Evolutionary conservation across 2,329 filamentous ascomycete genomes (phyloP).

Genomic region (Cylindrodendrum hubeiense): DNA sequence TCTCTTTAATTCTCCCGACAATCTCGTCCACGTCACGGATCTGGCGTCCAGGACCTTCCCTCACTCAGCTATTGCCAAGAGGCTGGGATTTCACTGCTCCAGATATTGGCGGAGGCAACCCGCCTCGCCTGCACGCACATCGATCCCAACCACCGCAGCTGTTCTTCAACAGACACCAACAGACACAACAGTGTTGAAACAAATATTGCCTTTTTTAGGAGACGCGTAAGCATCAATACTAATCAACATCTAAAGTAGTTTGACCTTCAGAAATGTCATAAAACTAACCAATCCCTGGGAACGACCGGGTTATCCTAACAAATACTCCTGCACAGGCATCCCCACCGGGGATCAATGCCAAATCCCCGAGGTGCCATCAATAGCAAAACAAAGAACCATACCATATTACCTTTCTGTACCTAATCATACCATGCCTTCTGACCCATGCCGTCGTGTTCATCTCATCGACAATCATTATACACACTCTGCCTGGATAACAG

Average conservation of each 20-base stretch:
- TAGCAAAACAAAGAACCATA: conserved; percentile 32
- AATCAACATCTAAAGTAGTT: conserved; percentile 32
- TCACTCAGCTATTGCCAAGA: neutral
- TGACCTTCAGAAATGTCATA: conserved; percentile 17
- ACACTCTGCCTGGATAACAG: conserved; percentile 25
- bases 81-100: neutral
- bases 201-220: conserved; percentile 7
- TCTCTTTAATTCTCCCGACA: neutral
- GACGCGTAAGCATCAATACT: conserved; percentile 29
- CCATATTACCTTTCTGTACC: conserved; percentile 39
- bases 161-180: neutral
- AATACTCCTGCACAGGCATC: conserved; percentile 37
- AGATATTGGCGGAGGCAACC: neutral
- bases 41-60: neutral
- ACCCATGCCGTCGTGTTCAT: conserved; percentile 45
- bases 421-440: conserved; percentile 36
- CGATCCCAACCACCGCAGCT: neutral
- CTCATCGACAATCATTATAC: conserved; percentile 49
- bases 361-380: conserved; percentile 27
- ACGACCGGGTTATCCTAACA: conserved; percentile 25
- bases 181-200: neutral
- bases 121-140: neutral
- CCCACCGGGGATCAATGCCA: conserved; percentile 27
- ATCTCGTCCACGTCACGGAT: conserved; percentile 11
- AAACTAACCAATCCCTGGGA: conserved; percentile 7